Evolutionary conservation across 2,329 filamentous ascomycete genomes (phyloP), one percentile per base, ranked within the genome.

Genomic region (Tolypocladium nubicola): DNA sequence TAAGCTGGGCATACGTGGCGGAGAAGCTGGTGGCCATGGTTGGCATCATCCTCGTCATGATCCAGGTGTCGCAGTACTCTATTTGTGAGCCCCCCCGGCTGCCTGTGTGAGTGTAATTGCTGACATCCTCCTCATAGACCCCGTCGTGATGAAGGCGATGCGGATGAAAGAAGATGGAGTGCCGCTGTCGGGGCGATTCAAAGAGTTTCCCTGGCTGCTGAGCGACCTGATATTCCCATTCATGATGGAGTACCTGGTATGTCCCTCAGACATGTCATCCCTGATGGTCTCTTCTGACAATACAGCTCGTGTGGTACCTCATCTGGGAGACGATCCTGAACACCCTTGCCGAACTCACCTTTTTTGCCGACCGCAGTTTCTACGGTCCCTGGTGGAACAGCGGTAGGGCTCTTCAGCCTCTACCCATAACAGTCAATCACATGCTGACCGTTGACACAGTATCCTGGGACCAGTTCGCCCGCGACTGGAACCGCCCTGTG

Each of bases 311-410:
- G 0, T 93, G 88, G 86, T 92, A 91, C 68, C 79, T 93, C 35
- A 91, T 92, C 62, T 93, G 89, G 89, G 84, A 87, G 69, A 83
- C 82, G 3, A 81, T 86, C 40, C 76, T 91, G 59, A 92, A 92
- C 68, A 81, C 89, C 16, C 76, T 92, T 26, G 89, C 88, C 4
- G 89, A 93, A 70, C 68, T 92, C 57, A 91, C 88, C 0, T 77
- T 79, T 61, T 93, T 92, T 68, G 88, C 88, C 5, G 89, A 92
- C 67, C 82, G 88, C 52, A 86, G 83, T 60, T 91, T 91, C 70
- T 85, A 85, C 64, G 77, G 79, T 43, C 78, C 79, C 53, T 86
- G 83, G 83, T 85, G 83, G 82, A 85, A 85, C 62, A 78, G 76
- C 60, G 74, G 76, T 77, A 71, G 59, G 71, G 61, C 47, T 4